These are phyloP conservation scores for Fragilaria crotonensis DNA, from an alignment of 108 stramenopile species.

Conservation along the genomic window DNA sequence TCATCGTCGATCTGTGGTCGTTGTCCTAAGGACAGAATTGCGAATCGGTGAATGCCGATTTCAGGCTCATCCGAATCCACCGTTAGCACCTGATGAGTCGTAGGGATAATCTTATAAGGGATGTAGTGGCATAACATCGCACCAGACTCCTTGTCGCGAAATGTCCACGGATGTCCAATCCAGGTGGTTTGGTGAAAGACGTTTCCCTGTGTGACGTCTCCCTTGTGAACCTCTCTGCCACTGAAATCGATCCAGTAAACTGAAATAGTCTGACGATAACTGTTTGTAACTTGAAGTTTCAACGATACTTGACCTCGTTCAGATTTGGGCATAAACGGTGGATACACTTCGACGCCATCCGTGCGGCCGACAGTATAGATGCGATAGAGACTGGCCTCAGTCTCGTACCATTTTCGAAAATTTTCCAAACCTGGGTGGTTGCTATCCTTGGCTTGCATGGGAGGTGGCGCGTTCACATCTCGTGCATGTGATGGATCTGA, in stretches of 20 bases:
- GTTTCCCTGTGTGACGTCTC: constrained; percentile 14
- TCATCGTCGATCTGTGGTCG: not conserved
- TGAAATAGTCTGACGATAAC: constrained; percentile 15
- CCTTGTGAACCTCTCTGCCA: constrained; percentile 49
- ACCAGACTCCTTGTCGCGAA: constrained; percentile 31
- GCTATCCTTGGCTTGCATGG: not conserved
- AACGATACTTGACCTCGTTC: constrained; percentile 51
- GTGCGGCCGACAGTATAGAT: constrained; percentile 39
- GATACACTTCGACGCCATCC: constrained; percentile 22
- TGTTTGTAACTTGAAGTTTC: constrained; percentile 52
- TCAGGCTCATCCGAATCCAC: not conserved
- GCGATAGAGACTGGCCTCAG: constrained; percentile 59
- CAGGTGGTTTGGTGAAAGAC: constrained; percentile 21
- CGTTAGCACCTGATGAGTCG: constrained; percentile 31
- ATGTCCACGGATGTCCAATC: constrained; percentile 70
- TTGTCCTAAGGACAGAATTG: constrained; percentile 4
- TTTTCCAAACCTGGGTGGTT: constrained; percentile 51
- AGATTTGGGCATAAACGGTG: constrained; percentile 64
- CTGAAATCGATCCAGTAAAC: constrained; percentile 75
- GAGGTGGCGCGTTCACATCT: not conserved
- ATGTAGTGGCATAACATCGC: constrained; percentile 45
- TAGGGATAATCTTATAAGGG: constrained; percentile 60
- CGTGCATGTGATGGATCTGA: too few species aligned
- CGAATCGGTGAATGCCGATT: constrained; percentile 21
- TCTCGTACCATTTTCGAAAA: constrained; percentile 51